These are phyloP conservation scores for Alternaria ventricosa DNA, from an alignment of 2,329 filamentous ascomycete genomes.

Conservation along the genomic window DNA sequence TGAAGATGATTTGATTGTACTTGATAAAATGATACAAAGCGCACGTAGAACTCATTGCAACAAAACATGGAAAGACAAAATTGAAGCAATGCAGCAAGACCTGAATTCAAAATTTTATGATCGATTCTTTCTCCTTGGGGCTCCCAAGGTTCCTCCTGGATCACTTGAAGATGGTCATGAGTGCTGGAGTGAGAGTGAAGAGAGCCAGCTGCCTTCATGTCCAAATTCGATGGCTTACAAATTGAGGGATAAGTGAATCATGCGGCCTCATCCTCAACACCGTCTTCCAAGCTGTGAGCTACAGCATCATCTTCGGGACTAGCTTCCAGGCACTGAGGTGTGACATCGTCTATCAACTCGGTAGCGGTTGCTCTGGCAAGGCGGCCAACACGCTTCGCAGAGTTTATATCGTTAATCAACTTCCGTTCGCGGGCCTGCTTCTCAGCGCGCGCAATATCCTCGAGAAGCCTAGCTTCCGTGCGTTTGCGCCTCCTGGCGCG, in stretches of 20 bases:
- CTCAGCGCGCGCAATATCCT: not conserved
- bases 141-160: not conserved
- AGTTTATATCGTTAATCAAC: not conserved
- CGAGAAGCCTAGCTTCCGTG: not conserved
- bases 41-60: not conserved
- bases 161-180: not conserved
- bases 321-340: not conserved
- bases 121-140: not conserved
- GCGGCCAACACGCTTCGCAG: not conserved
- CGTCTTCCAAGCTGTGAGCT: not conserved
- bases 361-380: not conserved
- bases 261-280: not conserved
- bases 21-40: not conserved
- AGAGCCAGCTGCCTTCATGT: not conserved
- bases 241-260: not conserved
- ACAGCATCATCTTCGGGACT: not conserved
- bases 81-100: not conserved
- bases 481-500: not conserved
- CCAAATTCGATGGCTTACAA: not conserved
- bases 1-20: rapidly evolving
- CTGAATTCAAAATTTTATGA: not conserved
- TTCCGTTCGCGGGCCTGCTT: not conserved
- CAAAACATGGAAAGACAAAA: not conserved
- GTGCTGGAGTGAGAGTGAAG: not conserved
- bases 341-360: not conserved